These are phyloP conservation scores for Dryas octopetala DNA, from an alignment of 306 rosid genomes.

Conservation along the genomic window DNA sequence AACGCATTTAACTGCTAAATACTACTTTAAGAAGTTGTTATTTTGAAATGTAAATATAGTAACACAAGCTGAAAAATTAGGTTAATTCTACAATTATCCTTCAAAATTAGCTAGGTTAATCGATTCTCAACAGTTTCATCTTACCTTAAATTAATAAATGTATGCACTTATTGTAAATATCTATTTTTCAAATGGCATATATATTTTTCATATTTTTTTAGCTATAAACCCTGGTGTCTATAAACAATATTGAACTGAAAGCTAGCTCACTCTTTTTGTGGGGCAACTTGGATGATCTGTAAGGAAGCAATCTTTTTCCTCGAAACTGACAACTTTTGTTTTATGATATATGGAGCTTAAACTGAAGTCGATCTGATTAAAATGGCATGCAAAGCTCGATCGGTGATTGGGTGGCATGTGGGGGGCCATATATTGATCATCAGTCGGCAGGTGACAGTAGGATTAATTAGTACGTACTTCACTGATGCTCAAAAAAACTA, in stretches of 20 bases:
- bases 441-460: not conserved
- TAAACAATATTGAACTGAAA: not conserved
- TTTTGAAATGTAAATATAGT: too few species aligned
- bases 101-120: too few species aligned
- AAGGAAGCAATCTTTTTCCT: constrained; percentile 4
- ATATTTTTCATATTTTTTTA: too few species aligned
- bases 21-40: too few species aligned
- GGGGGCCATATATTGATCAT: constrained; percentile 12
- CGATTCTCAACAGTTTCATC: too few species aligned
- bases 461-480: too few species aligned
- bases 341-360: not conserved
- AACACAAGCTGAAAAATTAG: too few species aligned
- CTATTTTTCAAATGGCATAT: too few species aligned
- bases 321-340: constrained; percentile 19
- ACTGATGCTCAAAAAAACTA: not conserved
- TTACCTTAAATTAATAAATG: too few species aligned
- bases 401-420: constrained; percentile 24
- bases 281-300: not conserved
- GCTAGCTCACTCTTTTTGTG: constrained; percentile 2
- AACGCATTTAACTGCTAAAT: too few species aligned
- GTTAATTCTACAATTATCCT: too few species aligned
- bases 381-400: not conserved
- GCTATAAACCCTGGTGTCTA: not conserved
- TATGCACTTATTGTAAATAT: too few species aligned
- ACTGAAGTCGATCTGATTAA: not conserved